phyloP scores from a whole-genome alignment of 805 yeast genomes.

The Priceomyces medius region DNA sequence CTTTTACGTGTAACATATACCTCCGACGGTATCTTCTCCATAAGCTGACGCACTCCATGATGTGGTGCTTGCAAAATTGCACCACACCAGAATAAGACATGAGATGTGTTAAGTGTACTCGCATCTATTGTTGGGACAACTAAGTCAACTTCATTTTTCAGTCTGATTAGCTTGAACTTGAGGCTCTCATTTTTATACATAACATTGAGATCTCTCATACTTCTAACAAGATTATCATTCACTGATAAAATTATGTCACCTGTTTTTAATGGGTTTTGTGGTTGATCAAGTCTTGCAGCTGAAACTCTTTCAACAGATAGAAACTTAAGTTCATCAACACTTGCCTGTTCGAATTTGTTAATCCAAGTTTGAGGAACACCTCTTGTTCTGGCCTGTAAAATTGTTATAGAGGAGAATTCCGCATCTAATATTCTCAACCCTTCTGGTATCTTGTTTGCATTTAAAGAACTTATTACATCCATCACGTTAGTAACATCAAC shows the following conservation, averaged over 20 bases:
- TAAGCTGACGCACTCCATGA: constrained; percentile 84
- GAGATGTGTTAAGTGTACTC: constrained; percentile 56
- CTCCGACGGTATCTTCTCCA: constrained; percentile 71
- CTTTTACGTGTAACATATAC: constrained; percentile 79
- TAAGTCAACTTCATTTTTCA: constrained; percentile 60
- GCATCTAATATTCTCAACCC: constrained; percentile 70
- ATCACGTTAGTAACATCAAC: constrained; percentile 68
- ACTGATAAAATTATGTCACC: constrained; percentile 81
- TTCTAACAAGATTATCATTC: constrained; percentile 61
- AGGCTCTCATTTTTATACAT: constrained; percentile 44
- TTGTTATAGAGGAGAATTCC: constrained; percentile 66
- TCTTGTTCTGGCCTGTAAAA: constrained; percentile 74
- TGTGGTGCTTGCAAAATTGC: constrained; percentile 85
- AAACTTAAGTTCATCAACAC: constrained; percentile 68
- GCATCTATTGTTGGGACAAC: constrained; percentile 65
- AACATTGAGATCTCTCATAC: constrained; percentile 63
- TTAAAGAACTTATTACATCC: constrained; percentile 55
- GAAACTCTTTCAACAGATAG: constrained; percentile 70
- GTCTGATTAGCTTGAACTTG: constrained; percentile 67
- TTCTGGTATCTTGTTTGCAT: constrained; percentile 48
- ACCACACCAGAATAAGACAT: constrained; percentile 80
- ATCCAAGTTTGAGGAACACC: constrained; percentile 92
- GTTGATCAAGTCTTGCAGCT: constrained; percentile 35
- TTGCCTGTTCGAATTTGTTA: constrained; percentile 57
- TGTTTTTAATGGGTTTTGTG: constrained; percentile 40